These are phyloP conservation scores for Fusarium equiseti DNA, from an alignment of 2,329 filamentous ascomycete species.

Conservation along the genomic window DNA sequence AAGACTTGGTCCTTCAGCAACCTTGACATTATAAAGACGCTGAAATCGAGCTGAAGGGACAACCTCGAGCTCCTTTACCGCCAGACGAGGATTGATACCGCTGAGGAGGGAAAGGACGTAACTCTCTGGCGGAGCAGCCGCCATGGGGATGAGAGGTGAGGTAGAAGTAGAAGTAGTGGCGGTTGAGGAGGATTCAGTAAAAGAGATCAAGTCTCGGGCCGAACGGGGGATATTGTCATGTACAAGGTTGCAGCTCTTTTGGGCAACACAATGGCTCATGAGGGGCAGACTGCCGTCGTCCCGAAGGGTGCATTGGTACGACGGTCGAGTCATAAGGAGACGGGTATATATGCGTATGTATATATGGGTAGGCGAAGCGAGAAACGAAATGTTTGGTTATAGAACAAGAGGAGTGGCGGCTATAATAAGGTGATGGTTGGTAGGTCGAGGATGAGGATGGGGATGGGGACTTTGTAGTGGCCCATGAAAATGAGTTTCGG, in stretches of 20 bases:
- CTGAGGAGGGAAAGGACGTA: constrained; percentile 45
- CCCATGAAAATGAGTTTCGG: background rate
- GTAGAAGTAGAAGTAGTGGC: constrained; percentile 13
- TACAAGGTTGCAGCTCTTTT: constrained; percentile 46
- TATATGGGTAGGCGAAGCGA: background rate
- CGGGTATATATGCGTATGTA: constrained; percentile 16
- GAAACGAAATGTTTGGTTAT: background rate
- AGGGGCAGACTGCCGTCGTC: constrained; percentile 43
- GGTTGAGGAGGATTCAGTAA: constrained; percentile 35
- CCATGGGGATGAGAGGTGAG: constrained; percentile 37
- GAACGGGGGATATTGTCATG: constrained; percentile 44
- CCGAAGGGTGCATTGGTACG: constrained; percentile 48
- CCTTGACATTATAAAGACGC: constrained; percentile 57
- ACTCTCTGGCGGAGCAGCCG: constrained; percentile 40
- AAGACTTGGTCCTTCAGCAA: constrained; percentile 57
- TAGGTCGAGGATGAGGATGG: background rate
- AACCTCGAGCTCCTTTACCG: constrained; percentile 44
- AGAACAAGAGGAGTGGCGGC: constrained; percentile 6
- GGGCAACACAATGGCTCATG: constrained; percentile 44
- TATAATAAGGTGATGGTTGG: constrained; percentile 1
- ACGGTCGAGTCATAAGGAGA: constrained; percentile 44
- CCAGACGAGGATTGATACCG: constrained; percentile 41
- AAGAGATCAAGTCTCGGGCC: constrained; percentile 41
- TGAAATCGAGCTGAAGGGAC: constrained; percentile 56
- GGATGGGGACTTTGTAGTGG: background rate